Percentiles rank a stretch among this genome's conserved stretches.
These are phyloP conservation scores for Lecanosticta acicola DNA, from an alignment of 2,329 filamentous ascomycete species.

Conservation along the genomic window DNA sequence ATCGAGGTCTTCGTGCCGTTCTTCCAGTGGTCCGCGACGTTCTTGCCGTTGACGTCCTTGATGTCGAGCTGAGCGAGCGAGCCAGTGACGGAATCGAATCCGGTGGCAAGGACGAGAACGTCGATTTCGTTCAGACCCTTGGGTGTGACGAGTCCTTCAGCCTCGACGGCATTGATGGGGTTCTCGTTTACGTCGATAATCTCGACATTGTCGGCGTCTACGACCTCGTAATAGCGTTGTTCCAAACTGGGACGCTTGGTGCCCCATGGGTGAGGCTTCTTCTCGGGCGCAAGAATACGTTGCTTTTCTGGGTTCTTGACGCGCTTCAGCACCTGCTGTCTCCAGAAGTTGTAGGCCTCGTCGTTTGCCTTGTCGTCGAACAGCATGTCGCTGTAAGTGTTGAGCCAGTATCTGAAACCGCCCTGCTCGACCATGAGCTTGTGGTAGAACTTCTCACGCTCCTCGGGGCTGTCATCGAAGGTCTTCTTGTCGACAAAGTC, in stretches of 20 bases:
- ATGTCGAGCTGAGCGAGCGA: slow-evolving; percentile 35
- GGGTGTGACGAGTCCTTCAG: slow-evolving; percentile 36
- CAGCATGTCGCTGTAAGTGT: slow-evolving; percentile 35
- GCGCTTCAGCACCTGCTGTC: slow-evolving; percentile 39
- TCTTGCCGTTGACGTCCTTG: slow-evolving; percentile 30
- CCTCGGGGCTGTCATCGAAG: slow-evolving; percentile 47
- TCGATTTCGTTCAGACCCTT: slow-evolving; percentile 42
- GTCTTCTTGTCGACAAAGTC: slow-evolving; percentile 45
- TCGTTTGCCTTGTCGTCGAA: slow-evolving; percentile 36
- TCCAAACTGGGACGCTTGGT: slow-evolving; percentile 43
- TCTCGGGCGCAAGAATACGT: slow-evolving; percentile 49
- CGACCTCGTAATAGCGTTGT: slow-evolving; percentile 41
- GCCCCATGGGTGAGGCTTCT: slow-evolving; percentile 49
- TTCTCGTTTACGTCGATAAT: slow-evolving; percentile 39
- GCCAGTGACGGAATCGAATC: slow-evolving; percentile 39
- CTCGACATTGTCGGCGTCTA: slow-evolving; percentile 38
- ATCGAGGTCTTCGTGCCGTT: slow-evolving; percentile 38
- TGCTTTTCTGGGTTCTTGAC: slow-evolving; percentile 46
- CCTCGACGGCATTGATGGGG: slow-evolving; percentile 36
- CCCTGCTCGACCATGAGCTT: slow-evolving; percentile 34
- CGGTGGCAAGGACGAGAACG: slow-evolving; percentile 41
- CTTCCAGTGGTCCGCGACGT: slow-evolving; percentile 42
- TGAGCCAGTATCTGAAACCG: slow-evolving; percentile 37
- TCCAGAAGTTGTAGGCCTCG: slow-evolving; percentile 35
- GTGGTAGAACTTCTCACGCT: slow-evolving; percentile 42